Percentiles rank a stretch among this genome's conserved stretches.
These are phyloP conservation scores for Neofusicoccum parvum DNA, from an alignment of 2,329 filamentous ascomycete species.

Conservation along the genomic window DNA sequence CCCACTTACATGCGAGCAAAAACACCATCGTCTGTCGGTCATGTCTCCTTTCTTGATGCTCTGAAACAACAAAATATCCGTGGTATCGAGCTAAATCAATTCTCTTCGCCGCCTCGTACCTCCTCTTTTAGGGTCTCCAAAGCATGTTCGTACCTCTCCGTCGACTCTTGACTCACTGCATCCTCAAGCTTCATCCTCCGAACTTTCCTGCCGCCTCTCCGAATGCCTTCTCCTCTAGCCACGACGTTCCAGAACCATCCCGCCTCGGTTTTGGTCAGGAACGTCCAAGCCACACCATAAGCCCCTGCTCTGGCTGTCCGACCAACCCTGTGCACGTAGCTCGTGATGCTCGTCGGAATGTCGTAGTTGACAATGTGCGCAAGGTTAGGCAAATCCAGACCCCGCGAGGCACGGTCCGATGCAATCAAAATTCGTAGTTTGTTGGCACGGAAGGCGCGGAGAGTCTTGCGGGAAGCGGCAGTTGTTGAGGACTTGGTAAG, in stretches of 20 bases:
- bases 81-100: not conserved
- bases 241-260: slow-evolving; percentile 92
- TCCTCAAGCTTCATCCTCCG: slow-evolving; percentile 48
- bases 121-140: slow-evolving; percentile 65
- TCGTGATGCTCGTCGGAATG: slow-evolving; percentile 75
- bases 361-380: slow-evolving; percentile 94
- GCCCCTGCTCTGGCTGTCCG: slow-evolving; percentile 83
- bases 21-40: not conserved
- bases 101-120: slow-evolving; percentile 43
- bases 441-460: slow-evolving; percentile 65
- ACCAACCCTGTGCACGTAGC: slow-evolving; percentile 90
- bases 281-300: slow-evolving; percentile 77
- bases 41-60: not conserved
- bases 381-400: slow-evolving; percentile 78
- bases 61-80: not conserved
- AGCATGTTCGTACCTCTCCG: slow-evolving; percentile 53
- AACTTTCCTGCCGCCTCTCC: slow-evolving; percentile 48
- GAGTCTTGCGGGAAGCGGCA: slow-evolving; percentile 66
- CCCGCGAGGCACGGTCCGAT: slow-evolving; percentile 89
- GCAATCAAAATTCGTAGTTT: slow-evolving; percentile 77
- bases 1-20: not conserved
- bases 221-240: slow-evolving; percentile 58
- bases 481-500: slow-evolving; percentile 80
- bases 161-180: slow-evolving; percentile 43
- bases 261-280: slow-evolving; percentile 80